Base-by-base conservation (phyloP, 257 asterid species). In the Ajuga chamaepitys region DNA sequence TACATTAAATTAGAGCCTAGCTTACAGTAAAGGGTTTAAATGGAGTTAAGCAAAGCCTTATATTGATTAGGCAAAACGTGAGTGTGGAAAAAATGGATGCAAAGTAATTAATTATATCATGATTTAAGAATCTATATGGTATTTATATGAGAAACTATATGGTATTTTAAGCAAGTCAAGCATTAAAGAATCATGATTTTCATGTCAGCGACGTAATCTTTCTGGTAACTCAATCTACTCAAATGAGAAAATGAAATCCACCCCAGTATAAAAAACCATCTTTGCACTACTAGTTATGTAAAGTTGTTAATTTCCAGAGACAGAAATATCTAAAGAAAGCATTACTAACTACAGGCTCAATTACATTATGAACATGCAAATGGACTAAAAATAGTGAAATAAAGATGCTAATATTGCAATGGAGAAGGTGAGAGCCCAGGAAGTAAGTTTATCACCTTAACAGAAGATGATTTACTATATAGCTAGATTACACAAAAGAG, bases 391-490 rank as follows among this genome's bases (percentile, higher is more conserved):
- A 51, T n/a, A n/a, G n/a, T n/a, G n/a, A n/a, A n/a, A n/a, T 35
- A 42, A 64, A 14, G 56, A 20, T 67, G 57, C 8, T 35, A 50
- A 34, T 44, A 62, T 35, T 40, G 30, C 60, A 68, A 56, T 9
- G 34, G 32, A 50, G 53, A 63, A 42, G n/a, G 67, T 7, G 21
- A 47, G 25, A 38, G 55, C 54, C 46, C 42, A 55, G 45, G 42
- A 52, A 30, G 52, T 55, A 56, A 17, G 68, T 26, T 32, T 32
- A 25, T 66, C 64, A 93, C 99, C 97, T 90, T 94, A 71, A 94
- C 99, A 46, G 99, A 96, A 75, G 98, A 92, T 61, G 99, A 94
- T 81, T 80, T 82, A 48, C 71, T 80, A 72, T 83, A 88, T 59
- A 30, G 41, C 22, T n/a, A 59, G 41, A 59, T 38, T 25, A 64